Evolutionary conservation across 768 basidiomycete species (phyloP).

Genomic region (Suillus luteus): DNA sequence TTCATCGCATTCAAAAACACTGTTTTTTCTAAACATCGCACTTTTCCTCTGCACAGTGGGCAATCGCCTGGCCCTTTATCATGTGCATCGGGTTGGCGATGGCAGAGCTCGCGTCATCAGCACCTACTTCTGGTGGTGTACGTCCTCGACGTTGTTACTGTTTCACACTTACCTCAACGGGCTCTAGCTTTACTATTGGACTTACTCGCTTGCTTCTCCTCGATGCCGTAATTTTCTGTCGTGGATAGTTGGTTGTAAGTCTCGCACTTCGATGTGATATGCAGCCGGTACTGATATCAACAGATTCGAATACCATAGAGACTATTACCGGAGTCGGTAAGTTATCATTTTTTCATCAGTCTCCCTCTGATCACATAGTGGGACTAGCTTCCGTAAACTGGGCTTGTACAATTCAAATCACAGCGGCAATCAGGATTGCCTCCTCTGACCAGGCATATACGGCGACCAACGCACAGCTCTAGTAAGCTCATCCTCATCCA

Average conservation of each 20-base stretch:
- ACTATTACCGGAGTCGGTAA: not conserved
- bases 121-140: not conserved
- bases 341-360: not conserved
- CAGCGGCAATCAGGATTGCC: not conserved
- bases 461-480: not conserved
- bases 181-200: not conserved
- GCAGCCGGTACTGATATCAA: not conserved
- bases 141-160: not conserved
- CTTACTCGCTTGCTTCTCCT: not conserved
- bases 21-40: not conserved
- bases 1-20: not conserved
- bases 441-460: not conserved
- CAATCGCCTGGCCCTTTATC: not conserved
- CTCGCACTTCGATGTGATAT: not conserved
- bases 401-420: not conserved
- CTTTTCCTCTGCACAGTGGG: not conserved
- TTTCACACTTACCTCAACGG: not conserved
- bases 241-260: conserved; percentile 1
- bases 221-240: not conserved
- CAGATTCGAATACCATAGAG: not conserved
- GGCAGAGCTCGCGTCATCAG: not conserved
- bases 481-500: not conserved
- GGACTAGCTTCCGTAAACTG: not conserved
- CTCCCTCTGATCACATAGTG: not conserved
- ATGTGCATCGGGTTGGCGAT: not conserved